phyloP scores from a whole-genome alignment of 2,329 filamentous ascomycete species.

The Pyricularia pennisetigena region DNA sequence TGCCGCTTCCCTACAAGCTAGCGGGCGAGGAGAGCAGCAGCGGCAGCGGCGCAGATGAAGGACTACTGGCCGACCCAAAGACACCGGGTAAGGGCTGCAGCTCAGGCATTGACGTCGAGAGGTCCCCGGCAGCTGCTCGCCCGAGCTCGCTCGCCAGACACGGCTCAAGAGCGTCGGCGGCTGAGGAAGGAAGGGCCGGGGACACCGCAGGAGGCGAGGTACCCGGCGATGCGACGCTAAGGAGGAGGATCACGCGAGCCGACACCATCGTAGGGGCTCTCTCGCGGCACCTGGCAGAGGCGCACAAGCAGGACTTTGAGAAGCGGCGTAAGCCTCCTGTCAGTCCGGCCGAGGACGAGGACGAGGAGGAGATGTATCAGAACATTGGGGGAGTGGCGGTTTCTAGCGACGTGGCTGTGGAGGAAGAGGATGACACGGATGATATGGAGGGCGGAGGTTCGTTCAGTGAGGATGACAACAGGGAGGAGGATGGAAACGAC shows the following conservation, averaged over 20 bases:
- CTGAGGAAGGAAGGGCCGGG: conserved; percentile 11
- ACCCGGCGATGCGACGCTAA: conserved; percentile 11
- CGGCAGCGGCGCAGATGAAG: conserved; percentile 2
- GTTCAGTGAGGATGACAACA: not conserved
- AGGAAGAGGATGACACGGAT: not conserved
- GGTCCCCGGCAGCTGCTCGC: not conserved
- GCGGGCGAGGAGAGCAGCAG: conserved; percentile 18
- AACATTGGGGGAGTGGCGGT: not conserved
- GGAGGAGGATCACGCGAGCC: conserved; percentile 17
- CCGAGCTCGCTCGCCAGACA: not conserved
- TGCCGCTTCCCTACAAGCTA: conserved; percentile 72
- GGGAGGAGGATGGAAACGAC: not conserved
- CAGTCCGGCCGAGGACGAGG: conserved; percentile 7
- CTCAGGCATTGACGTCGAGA: not conserved
- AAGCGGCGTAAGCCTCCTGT: conserved; percentile 48
- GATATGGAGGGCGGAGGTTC: not conserved
- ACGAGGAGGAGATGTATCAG: conserved; percentile 8
- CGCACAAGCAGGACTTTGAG: conserved; percentile 88
- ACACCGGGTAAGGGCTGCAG: not conserved
- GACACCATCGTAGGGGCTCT: conserved; percentile 22
- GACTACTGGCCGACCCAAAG: not conserved
- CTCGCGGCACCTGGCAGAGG: conserved; percentile 58
- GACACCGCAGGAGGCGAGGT: conserved; percentile 3
- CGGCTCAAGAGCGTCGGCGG: not conserved
- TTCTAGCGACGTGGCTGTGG: not conserved